A percentile compares a stretch with the other conserved stretches of the same genome.
Evolutionary conservation across 2,329 filamentous ascomycete species (phyloP).

Genomic region (Nothomitra cinnamomea): DNA sequence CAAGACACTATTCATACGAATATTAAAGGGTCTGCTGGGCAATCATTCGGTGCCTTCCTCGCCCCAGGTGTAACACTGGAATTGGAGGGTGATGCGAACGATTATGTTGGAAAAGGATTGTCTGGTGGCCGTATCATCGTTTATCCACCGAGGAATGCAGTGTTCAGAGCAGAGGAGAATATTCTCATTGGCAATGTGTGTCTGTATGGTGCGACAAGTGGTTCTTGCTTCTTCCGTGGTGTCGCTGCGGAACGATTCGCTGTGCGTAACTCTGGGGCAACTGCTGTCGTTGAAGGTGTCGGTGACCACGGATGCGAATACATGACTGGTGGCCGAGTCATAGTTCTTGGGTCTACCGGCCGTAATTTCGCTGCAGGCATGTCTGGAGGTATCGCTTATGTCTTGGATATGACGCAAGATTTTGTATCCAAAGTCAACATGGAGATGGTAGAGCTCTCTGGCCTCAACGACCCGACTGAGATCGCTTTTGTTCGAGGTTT

Average conservation of each 20-base stretch:
- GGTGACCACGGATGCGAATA: conserved; percentile 97
- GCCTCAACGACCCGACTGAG: conserved; percentile 69
- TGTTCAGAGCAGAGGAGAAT: conserved; percentile 95
- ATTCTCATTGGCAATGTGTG: conserved; percentile 87
- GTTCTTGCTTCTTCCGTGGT: conserved; percentile 92
- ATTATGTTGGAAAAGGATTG: conserved; percentile 91
- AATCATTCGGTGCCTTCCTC: conserved; percentile 90
- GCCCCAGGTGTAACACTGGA: conserved; percentile 88
- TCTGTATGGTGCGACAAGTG: conserved; percentile 81
- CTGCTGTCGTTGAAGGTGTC: conserved; percentile 87
- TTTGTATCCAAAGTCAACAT: conserved; percentile 89
- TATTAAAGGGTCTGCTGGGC: conserved; percentile 88
- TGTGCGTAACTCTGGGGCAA: conserved; percentile 90
- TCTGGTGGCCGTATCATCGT: conserved; percentile 86
- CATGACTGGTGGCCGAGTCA: conserved; percentile 89
- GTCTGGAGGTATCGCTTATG: conserved; percentile 93
- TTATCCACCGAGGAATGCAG: conserved; percentile 76
- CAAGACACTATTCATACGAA: conserved; percentile 92
- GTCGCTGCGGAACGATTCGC: conserved; percentile 92
- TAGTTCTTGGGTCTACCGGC: conserved; percentile 75
- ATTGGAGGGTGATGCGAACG: conserved; percentile 88
- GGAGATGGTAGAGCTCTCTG: conserved; percentile 88
- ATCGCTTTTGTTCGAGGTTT: conserved; percentile 80
- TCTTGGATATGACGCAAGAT: conserved; percentile 77
- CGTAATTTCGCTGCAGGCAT: conserved; percentile 97